Evolutionary conservation across 768 basidiomycete genomes (phyloP), one percentile per base, ranked within the genome.

Genomic region (Mycena sanguinolenta): DNA sequence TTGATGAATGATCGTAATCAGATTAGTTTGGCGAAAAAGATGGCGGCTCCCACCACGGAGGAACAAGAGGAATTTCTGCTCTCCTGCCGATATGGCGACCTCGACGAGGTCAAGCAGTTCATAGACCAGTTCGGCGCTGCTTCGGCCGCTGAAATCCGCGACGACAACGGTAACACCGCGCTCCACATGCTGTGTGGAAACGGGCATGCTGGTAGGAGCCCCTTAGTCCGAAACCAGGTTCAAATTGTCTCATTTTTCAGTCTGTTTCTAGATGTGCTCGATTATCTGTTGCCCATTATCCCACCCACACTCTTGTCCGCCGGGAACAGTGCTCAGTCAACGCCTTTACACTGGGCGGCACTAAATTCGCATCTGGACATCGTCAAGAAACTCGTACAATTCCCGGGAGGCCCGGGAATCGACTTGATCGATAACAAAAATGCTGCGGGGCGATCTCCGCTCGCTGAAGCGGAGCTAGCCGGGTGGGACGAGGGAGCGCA

Each of bases 161-260:
- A 97, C 81, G 91, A 91, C 50, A 88, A 93, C 76, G 91, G 88
- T 44, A 98, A 96, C 83, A 90, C 88, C 2, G 82, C 91, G 46
- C 82, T 98, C 44, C 96, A 98, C 79, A 97, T 97, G 96, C 85
- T 88, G 17, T 90, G 89, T 65, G 96, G 88, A 1, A 98, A 98
- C 80, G 96, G 96, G 0, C 96, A 98, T 84, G 74, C 84, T 82
- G 95, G 96, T 97, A 82, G 95, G 96, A 97, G 57, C 50, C 58
- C 69, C 42, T 67, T 63, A 49, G 69, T 50, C 39, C 68, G 67
- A 58, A 57, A 53, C 65, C 42, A 61, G n/a, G n/a, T 49, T 62
- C 58, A 73, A 62, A 38, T 76, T 77, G 84, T 85, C 66, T 68
- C 39, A 80, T 88, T 81, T 75, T 80, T 81, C 87, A 89, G 87